These are phyloP conservation scores for Linnemannia elongata DNA, from an alignment of 192 early-diverging fungal genomes.

Conservation along the genomic window DNA sequence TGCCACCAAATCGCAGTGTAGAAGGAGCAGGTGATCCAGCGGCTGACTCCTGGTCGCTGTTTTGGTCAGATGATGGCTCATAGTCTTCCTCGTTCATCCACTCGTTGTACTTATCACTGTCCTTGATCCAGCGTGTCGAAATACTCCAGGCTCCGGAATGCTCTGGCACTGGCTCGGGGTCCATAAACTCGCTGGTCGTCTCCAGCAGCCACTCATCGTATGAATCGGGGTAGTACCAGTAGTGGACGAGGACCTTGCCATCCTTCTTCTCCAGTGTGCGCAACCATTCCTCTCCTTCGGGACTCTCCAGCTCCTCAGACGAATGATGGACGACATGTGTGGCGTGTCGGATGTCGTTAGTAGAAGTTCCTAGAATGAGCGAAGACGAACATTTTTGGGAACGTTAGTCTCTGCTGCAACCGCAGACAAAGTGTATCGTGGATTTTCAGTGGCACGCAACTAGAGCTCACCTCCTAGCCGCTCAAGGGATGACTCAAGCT, in stretches of 20 bases:
- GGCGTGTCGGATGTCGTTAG: constrained; percentile 33
- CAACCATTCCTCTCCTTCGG: constrained; percentile 70
- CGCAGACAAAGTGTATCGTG: not conserved
- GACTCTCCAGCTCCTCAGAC: constrained; percentile 57
- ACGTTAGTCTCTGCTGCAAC: not conserved
- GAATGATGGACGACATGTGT: constrained; percentile 66
- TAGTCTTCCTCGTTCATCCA: constrained; percentile 94
- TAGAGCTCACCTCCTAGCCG: constrained; percentile 59
- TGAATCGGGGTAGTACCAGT: constrained; percentile 88
- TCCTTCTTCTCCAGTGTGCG: constrained; percentile 72
- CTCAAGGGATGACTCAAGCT: constrained; percentile 41
- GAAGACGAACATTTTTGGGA: not conserved
- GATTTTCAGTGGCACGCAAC: not conserved
- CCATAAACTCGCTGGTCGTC: constrained; percentile 70
- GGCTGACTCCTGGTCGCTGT: constrained; percentile 37
- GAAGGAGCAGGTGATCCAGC: constrained; percentile 45
- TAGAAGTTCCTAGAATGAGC: constrained; percentile 37
- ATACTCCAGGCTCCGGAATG: constrained; percentile 81
- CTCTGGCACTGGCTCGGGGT: constrained; percentile 71
- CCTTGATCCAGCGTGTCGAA: constrained; percentile 78
- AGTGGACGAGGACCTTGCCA: constrained; percentile 77
- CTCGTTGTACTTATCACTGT: constrained; percentile 81
- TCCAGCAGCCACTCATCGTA: constrained; percentile 82
- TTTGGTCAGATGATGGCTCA: constrained; percentile 67
- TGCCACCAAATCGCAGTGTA: constrained; percentile 50